Percentiles rank a stretch among this genome's conserved stretches.
These are phyloP conservation scores for Xanthoconium stramineum DNA, from an alignment of 768 basidiomycete species.

Conservation along the genomic window DNA sequence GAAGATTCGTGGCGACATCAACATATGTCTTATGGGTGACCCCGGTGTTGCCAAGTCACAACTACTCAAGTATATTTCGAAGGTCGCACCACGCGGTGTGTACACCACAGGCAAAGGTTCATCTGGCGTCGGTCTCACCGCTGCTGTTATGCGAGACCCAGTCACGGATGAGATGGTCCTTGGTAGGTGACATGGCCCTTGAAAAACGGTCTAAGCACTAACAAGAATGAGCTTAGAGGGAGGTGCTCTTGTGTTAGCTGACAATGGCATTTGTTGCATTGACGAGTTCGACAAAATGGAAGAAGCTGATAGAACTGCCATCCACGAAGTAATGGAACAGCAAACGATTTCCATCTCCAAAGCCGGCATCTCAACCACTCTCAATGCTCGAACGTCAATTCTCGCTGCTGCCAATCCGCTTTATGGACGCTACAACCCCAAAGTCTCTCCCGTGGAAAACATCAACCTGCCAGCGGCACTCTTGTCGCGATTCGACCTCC, in stretches of 20 bases:
- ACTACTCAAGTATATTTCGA: constrained; percentile 95
- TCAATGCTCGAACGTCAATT: constrained; percentile 96
- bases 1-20: constrained; percentile 98
- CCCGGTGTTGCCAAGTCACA: constrained; percentile 99
- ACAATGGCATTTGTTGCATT: constrained; percentile 99
- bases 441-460: constrained; percentile 96
- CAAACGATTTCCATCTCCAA: constrained; percentile 99
- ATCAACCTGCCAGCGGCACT: constrained; percentile 98
- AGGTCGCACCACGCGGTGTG: constrained; percentile 94
- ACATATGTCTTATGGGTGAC: constrained; percentile 98
- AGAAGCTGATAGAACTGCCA: constrained; percentile 93
- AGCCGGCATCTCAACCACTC: constrained; percentile 96
- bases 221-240: constrained; percentile 64
- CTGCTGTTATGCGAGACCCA: constrained; percentile 98
- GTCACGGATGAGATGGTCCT: constrained; percentile 99
- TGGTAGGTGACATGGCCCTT: constrained; percentile 52
- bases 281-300: constrained; percentile 99
- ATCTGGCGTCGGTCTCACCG: constrained; percentile 97
- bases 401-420: constrained; percentile 97
- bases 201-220: not conserved
- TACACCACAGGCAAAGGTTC: constrained; percentile 99
- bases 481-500: constrained; percentile 91
- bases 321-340: constrained; percentile 99
- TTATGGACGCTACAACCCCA: constrained; percentile 97
- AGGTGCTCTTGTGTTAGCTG: constrained; percentile 96